Evolutionary conservation across 495 filamentous ascomycete genomes (phyloP), one percentile per base, ranked within the genome.

Genomic region (Massariosphaeria phaeospora): DNA sequence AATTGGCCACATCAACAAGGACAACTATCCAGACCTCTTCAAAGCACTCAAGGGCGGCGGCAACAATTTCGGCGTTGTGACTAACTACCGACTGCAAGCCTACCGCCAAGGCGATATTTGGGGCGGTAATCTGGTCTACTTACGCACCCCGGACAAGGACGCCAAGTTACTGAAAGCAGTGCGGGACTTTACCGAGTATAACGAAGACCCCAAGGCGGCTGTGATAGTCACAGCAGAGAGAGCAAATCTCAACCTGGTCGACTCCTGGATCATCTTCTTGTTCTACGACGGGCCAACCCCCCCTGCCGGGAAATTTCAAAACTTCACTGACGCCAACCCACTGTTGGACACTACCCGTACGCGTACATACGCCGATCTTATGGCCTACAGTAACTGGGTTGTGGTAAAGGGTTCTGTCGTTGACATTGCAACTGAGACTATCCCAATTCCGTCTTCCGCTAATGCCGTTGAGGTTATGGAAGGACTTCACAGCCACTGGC

Each of bases 241-340:
- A 20, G 71, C 75, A 0, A 65, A 70, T 2, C 34, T 77, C 27
- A 31, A 55, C 27, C 11, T 39, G 0, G 44, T 81, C 50, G 73
- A 80, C n/a, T 69, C 74, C 27, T 82, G 78, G 76, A 75, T 81
- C 50, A 59, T 83, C 48, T 83, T 83, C 60, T 58, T 81, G 17
- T 83, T 81, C 70, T 83, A 83, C 57, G 77, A 84, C 46, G 79
- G 79, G 2, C 72, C 76, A 0, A 66, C 74, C 45, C 77, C 78
- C 11, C 79, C 80, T 1, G 59, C 69, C 12, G 77, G 71, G 9
- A 70, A 78, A 5, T 83, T 84, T 49, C 68, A 75, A 42, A 75
- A 75, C 52, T 82, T 84, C 68, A 76, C 74, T 6, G 68, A 62
- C 27, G 72, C 81, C 43, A 64, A 67, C 0, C 73, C 76, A 6